Evolutionary conservation across 73 alveolate species (phyloP).

Genomic region (Breviolum minutum): DNA sequence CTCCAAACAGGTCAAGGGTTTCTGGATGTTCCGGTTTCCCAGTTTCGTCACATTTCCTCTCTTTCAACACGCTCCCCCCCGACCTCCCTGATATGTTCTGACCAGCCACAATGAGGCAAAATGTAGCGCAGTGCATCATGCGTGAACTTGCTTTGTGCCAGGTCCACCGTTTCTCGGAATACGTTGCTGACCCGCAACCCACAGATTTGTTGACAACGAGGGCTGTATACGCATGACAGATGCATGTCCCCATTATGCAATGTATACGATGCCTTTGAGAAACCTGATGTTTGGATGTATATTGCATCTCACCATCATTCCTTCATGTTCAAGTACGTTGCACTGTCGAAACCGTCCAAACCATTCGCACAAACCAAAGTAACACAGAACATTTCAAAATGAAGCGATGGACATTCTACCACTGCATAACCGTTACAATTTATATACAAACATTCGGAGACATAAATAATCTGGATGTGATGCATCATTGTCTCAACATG

Average conservation of each 20-base stretch:
- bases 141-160: conserved; percentile 69
- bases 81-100: neutral
- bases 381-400: too few species aligned
- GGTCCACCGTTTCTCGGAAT: conserved; percentile 36
- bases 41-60: neutral
- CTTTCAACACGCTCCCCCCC: neutral
- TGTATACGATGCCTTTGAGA: too few species aligned
- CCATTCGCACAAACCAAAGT: too few species aligned
- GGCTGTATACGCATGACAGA: neutral
- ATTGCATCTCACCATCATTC: too few species aligned
- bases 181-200: neutral
- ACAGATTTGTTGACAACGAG: neutral
- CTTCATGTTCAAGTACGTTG: too few species aligned
- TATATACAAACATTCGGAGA: too few species aligned
- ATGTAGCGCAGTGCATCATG: conserved; percentile 67
- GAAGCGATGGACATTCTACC: too few species aligned
- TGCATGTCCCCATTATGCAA: neutral
- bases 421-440: too few species aligned
- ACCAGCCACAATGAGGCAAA: conserved; percentile 34
- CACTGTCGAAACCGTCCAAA: too few species aligned
- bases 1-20: neutral
- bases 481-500: too few species aligned
- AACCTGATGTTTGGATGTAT: too few species aligned
- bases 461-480: too few species aligned
- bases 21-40: neutral